A percentile compares a stretch with the other conserved stretches of the same genome.
phyloP scores from a whole-genome alignment of 2,329 filamentous ascomycete genomes.

The Aspergillus costaricaensis region DNA sequence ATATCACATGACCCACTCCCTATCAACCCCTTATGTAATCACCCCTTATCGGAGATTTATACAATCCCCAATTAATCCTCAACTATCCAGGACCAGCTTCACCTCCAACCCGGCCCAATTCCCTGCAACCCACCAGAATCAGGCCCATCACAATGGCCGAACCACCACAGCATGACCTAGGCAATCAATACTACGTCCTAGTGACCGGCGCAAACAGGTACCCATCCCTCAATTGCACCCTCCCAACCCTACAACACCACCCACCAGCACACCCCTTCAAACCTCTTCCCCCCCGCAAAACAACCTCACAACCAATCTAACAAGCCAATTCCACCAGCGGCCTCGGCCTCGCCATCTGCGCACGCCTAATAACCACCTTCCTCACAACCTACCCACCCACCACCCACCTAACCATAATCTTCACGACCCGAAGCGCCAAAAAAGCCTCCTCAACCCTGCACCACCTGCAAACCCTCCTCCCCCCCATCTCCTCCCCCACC shows the following conservation, averaged over 20 bases:
- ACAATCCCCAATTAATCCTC: neutral
- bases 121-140: neutral
- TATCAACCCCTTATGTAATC: neutral
- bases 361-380: slow-evolving; percentile 88
- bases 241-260: neutral
- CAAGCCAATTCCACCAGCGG: slow-evolving; percentile 60
- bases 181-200: slow-evolving; percentile 55
- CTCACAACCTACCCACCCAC: slow-evolving; percentile 64
- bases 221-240: slow-evolving; percentile 1
- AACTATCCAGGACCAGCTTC: too few relatives aligned
- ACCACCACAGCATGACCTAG: slow-evolving; percentile 6
- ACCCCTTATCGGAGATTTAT: neutral
- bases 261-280: neutral
- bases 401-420: slow-evolving; percentile 72
- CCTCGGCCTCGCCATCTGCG: slow-evolving; percentile 79
- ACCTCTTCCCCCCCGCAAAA: too few relatives aligned
- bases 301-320: neutral
- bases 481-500: slow-evolving; percentile 39
- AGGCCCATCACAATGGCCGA: slow-evolving; percentile 18
- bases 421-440: slow-evolving; percentile 73
- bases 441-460: slow-evolving; percentile 75
- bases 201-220: slow-evolving; percentile 89
- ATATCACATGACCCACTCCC: neutral
- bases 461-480: slow-evolving; percentile 64
- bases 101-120: neutral